Conservation (phyloP, 2,329 filamentous ascomycete genomes). For the Sporothrix variecibatus region DNA sequence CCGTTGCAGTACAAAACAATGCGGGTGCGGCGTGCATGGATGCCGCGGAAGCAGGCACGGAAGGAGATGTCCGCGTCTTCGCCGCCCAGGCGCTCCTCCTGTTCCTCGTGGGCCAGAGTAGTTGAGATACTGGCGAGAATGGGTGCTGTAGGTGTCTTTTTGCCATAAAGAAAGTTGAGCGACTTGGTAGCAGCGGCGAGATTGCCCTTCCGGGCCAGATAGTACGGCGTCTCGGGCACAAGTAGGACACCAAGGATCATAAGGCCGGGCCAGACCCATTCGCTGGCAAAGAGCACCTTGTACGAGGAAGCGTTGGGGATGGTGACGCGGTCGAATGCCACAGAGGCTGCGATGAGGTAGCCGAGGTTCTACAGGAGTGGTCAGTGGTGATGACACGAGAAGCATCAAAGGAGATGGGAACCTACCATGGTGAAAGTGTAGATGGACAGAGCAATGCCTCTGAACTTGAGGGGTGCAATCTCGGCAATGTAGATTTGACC, state of each 20-base stretch:
- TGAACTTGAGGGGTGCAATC: constrained; percentile 9
- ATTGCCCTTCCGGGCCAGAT: background rate
- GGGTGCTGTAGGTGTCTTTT: background rate
- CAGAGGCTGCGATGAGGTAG: background rate
- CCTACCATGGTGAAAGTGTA: background rate
- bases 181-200: background rate
- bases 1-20: constrained; percentile 22
- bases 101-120: background rate
- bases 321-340: background rate
- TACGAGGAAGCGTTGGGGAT: background rate
- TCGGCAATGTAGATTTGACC: constrained; percentile 17
- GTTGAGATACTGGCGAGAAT: background rate
- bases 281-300: background rate
- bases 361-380: background rate
- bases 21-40: constrained; percentile 22
- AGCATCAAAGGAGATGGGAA: background rate
- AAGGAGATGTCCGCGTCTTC: background rate
- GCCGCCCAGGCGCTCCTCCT: background rate
- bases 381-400: background rate
- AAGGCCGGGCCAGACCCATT: background rate
- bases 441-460: background rate
- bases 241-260: background rate
- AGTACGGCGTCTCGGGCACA: background rate
- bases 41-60: constrained; percentile 21
- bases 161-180: background rate